Base-by-base conservation (phyloP, 164 flowering plant genomes). In the Tetrastigma voinierianum region DNA sequence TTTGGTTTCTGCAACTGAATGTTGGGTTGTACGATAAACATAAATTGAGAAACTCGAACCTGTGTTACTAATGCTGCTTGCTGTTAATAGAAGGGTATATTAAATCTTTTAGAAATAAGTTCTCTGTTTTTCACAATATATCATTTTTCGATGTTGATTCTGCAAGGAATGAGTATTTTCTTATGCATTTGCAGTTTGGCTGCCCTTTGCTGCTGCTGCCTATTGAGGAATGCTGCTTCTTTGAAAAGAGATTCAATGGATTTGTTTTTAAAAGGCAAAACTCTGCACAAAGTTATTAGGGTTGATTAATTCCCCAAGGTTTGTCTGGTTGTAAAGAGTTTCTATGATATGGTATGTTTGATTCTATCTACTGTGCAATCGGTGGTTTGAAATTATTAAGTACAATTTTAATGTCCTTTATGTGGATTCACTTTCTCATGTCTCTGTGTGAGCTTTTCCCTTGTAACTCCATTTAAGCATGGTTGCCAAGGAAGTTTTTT, bases 191-290 rank as follows among this genome's bases (percentile, higher is more conserved):
- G 70, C 76, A 78, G 81, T 48, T 69, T 78, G 60, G 81, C 81
- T 15, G 69, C 76, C 9, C 78, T 78, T 9, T 78, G 78, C 61
- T 78, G 78, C 68, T 78, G 82, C 46, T 78, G 79, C 55, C 0
- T 78, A 54, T 49, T 78, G 76, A 78, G 70, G 82, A 78, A 57
- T 78, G 77, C 78, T 78, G 77, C 73, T 68, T 65, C 68, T 71
- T 57, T 15, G n/a, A 12, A 20, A 10, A 6, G 45, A 10, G 25
- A 2, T 17, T 19, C 2, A 46, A n/a, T 52, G 40, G 10, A 6
- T 21, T 48, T 25, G 9, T 11, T 13, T 17, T n/a, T n/a, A n/a
- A n/a, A n/a, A n/a, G n/a, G n/a, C n/a, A n/a, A n/a, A n/a, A n/a
- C n/a, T n/a, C n/a, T n/a, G n/a, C n/a, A n/a, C n/a, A n/a, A n/a